Evolutionary conservation across 495 filamentous ascomycete species (phyloP).

Genomic region (Entonaema liquescens): DNA sequence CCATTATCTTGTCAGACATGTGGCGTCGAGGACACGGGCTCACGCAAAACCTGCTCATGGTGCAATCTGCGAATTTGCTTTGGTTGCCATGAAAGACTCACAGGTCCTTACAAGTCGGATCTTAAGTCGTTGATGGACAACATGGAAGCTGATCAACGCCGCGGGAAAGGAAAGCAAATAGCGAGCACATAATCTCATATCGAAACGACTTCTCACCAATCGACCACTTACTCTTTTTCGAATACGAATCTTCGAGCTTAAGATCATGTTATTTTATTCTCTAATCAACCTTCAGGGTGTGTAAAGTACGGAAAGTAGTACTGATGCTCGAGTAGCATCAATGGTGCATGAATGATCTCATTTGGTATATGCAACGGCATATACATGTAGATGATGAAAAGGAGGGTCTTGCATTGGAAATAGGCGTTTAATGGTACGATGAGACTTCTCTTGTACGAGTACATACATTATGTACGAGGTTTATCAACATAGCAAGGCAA

Average conservation of each 20-base stretch:
- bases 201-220: neutral
- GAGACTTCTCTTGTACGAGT: slow-evolving; percentile 24
- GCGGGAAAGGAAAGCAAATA: slow-evolving; percentile 31
- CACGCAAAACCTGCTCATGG: slow-evolving; percentile 36
- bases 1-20: slow-evolving; percentile 44
- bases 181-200: neutral
- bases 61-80: slow-evolving; percentile 44
- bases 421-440: slow-evolving; percentile 35
- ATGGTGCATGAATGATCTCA: neutral
- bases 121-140: slow-evolving; percentile 36
- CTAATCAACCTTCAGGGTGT: neutral
- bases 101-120: slow-evolving; percentile 29
- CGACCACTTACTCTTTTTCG: neutral
- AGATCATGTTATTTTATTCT: neutral
- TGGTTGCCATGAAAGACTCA: slow-evolving; percentile 36
- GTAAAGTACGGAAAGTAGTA: neutral
- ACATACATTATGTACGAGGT: neutral
- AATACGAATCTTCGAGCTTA: neutral
- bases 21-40: slow-evolving; percentile 29
- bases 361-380: neutral
- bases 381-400: slow-evolving; percentile 12
- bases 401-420: slow-evolving; percentile 22
- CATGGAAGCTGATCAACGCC: slow-evolving; percentile 22
- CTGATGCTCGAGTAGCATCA: neutral
- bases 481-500: slow-evolving; percentile 4